These are phyloP conservation scores for Capillidium rhysosporum DNA, from an alignment of 371 early-diverging fungal species.

Conservation along the genomic window DNA sequence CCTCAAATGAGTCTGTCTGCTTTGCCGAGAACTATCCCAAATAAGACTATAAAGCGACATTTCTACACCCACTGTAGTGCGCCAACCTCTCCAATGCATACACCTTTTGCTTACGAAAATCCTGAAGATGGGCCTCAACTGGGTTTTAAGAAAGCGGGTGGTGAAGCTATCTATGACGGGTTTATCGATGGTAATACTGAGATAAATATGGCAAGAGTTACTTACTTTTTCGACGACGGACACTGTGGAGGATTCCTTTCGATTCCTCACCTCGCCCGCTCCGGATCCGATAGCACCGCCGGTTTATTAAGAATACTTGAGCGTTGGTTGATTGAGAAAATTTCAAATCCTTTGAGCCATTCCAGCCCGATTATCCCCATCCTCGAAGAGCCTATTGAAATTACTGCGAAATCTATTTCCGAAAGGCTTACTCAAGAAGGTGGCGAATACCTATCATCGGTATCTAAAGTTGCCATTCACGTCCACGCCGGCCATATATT, in stretches of 20 bases:
- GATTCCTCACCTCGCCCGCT: constrained; percentile 4
- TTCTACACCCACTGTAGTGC: constrained; percentile 1
- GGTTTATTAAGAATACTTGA: constrained; percentile 3
- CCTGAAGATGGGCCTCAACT: not conserved
- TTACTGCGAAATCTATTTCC: not conserved
- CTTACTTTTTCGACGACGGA: constrained; percentile 7
- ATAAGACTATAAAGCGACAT: not conserved
- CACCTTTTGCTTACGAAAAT: not conserved
- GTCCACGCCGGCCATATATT: constrained; percentile 6
- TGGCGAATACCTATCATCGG: not conserved
- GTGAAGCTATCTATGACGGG: not conserved
- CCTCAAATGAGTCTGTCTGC: no score
- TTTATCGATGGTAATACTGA: not conserved
- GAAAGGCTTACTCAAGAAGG: not conserved
- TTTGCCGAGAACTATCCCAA: no score
- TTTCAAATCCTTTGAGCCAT: not conserved
- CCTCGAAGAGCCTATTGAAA: constrained; percentile 5
- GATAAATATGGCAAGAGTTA: not conserved
- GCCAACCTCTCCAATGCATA: not conserved
- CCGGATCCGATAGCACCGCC: not conserved
- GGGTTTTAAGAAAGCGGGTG: not conserved
- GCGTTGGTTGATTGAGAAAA: constrained; percentile 6
- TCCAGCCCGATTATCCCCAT: constrained; percentile 1
- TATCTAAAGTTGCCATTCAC: constrained; percentile 3
- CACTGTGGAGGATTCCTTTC: constrained; percentile 6